These are phyloP conservation scores for Leucogyrophana mollusca DNA, from an alignment of 768 basidiomycete genomes.

Conservation along the genomic window DNA sequence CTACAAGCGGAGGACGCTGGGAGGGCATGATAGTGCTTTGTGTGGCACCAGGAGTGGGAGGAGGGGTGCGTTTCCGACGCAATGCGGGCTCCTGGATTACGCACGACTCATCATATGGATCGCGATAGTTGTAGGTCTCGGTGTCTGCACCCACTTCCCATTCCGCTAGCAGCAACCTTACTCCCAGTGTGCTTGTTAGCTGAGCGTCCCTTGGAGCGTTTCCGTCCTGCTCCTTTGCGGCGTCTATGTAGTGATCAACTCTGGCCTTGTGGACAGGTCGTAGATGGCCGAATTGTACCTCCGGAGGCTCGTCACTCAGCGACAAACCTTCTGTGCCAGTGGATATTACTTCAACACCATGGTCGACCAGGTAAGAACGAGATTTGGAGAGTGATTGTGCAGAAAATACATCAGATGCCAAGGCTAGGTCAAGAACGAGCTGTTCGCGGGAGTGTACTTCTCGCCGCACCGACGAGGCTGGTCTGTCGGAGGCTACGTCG, in stretches of 20 bases:
- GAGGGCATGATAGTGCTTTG: slow-evolving; percentile 21
- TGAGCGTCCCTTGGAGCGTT: slow-evolving; percentile 12
- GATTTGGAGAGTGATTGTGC: slow-evolving; percentile 36
- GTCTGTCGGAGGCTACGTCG: slow-evolving; percentile 31
- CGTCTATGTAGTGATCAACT: slow-evolving; percentile 25
- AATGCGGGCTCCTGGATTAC: slow-evolving; percentile 15
- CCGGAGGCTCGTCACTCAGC: slow-evolving; percentile 53
- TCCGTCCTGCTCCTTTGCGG: slow-evolving; percentile 20
- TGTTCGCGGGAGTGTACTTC: slow-evolving; percentile 60
- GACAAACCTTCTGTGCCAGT: slow-evolving; percentile 48
- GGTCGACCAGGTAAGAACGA: slow-evolving; percentile 17
- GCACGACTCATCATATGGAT: slow-evolving; percentile 48
- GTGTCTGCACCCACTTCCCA: slow-evolving; percentile 63
- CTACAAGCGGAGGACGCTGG: slow-evolving; percentile 40
- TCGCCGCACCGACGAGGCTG: slow-evolving; percentile 39
- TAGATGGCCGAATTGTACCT: slow-evolving; percentile 61
- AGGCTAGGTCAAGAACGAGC: slow-evolving; percentile 58
- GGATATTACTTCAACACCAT: slow-evolving; percentile 55
- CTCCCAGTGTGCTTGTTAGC: slow-evolving; percentile 46
- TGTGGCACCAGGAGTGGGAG: background rate
- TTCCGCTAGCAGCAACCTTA: slow-evolving; percentile 62
- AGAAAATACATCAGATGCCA: slow-evolving; percentile 60
- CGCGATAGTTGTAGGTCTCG: slow-evolving; percentile 46
- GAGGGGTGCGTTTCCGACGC: slow-evolving; percentile 10
- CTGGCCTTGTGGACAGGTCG: slow-evolving; percentile 41